A percentile compares a stretch with the other conserved stretches of the same genome.
phyloP scores from a whole-genome alignment of 495 filamentous ascomycete genomes.

The Pseudoneurospora amorphoporcata region DNA sequence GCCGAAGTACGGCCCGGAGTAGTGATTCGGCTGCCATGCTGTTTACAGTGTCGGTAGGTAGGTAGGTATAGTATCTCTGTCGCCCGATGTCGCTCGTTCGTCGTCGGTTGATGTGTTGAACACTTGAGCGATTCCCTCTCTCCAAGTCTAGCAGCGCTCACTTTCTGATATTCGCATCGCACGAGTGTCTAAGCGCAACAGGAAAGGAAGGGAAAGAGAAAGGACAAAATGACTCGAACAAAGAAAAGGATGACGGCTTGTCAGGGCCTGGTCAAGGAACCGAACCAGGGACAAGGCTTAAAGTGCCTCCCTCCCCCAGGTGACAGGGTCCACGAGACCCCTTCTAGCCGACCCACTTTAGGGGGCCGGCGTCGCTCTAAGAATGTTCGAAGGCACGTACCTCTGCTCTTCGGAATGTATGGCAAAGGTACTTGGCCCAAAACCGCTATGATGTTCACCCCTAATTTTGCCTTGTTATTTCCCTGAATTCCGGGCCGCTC shows the following conservation, averaged over 20 bases:
- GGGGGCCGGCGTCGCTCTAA: not conserved
- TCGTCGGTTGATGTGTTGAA: not conserved
- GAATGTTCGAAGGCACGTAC: not conserved
- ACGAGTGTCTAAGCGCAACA: not conserved
- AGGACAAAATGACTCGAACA: not conserved
- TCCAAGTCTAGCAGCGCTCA: not conserved
- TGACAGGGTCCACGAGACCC: not conserved
- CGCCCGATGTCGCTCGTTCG: not conserved
- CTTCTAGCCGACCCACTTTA: not conserved
- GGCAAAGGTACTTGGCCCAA: not conserved
- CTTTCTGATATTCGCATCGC: not conserved
- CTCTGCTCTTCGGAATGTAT: not conserved
- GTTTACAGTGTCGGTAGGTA: not conserved
- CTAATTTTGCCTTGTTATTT: not conserved
- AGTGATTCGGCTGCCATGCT: conserved; percentile 10
- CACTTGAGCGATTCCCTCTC: not conserved
- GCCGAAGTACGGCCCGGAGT: conserved; percentile 13
- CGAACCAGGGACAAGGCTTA: not conserved
- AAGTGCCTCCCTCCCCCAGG: not conserved
- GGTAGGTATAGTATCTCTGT: not conserved
- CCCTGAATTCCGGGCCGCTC: not conserved
- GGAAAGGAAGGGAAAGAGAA: not conserved
- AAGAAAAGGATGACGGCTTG: not conserved
- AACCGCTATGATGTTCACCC: not conserved
- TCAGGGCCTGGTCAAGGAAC: not conserved